These are phyloP conservation scores for Malus sieversii DNA, from an alignment of 306 rosid genomes.

Conservation along the genomic window DNA sequence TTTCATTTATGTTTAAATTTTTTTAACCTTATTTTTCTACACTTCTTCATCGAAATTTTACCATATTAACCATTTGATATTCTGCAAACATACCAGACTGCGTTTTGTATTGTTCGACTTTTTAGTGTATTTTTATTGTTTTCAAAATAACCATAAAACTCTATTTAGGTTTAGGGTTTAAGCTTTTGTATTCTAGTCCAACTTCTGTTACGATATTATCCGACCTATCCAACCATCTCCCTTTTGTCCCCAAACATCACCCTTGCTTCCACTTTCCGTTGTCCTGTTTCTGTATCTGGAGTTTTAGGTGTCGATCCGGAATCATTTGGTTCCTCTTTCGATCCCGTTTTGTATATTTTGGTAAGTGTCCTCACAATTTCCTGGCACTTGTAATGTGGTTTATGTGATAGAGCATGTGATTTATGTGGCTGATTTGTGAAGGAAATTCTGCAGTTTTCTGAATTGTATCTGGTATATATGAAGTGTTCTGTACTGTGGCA, in stretches of 20 bases:
- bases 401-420: background rate
- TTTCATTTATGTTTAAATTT: fast-evolving
- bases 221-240: no score
- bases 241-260: no score
- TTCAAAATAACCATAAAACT: no score
- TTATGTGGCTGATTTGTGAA: background rate
- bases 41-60: background rate
- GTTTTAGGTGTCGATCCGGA: no score
- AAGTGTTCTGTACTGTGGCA: no score
- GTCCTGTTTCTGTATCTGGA: background rate
- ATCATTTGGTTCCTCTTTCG: no score
- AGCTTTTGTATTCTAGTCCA: no score
- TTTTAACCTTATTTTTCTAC: background rate
- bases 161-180: no score
- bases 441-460: background rate
- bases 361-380: background rate
- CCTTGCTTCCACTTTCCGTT: no score
- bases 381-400: background rate
- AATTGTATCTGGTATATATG: background rate
- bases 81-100: background rate
- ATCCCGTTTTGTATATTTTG: background rate
- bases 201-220: no score
- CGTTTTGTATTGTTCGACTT: background rate
- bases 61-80: background rate
- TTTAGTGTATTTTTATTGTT: background rate